Evolutionary conservation across 495 filamentous ascomycete species (phyloP).

Genomic region (Aspergillus campestris): DNA sequence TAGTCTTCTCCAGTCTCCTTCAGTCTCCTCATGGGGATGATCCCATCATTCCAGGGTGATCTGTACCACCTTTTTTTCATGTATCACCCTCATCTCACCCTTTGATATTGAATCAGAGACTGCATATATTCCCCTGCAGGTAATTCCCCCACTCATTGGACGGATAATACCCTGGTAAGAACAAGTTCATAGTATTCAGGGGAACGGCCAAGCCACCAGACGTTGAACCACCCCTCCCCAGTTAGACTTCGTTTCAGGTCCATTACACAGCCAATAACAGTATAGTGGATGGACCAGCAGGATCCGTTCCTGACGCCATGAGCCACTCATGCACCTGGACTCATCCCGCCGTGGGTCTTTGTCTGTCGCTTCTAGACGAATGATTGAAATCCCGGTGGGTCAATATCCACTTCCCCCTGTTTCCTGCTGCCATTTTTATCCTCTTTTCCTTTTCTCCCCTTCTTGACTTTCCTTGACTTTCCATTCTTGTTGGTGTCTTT

Average conservation of each 20-base stretch:
- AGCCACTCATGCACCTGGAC: conserved; percentile 1
- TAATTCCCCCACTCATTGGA: too few species aligned
- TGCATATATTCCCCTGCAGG: too few species aligned
- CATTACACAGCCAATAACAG: conserved; percentile 4
- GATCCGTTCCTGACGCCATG: conserved; percentile 15
- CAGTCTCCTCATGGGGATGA: too few species aligned
- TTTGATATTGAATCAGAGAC: too few species aligned
- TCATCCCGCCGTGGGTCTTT: conserved; percentile 10
- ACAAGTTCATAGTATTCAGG: conserved; percentile 5
- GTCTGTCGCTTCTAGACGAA: neutral
- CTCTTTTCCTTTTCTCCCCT: neutral
- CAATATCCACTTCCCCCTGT: conserved; percentile 1
- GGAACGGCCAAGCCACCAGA: conserved; percentile 7
- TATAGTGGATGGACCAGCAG: neutral
- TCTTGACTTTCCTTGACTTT: too few species aligned
- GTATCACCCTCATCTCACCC: too few species aligned
- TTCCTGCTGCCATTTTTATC: conserved; percentile 1
- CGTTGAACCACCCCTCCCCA: conserved; percentile 5
- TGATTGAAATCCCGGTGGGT: neutral
- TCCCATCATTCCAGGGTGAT: too few species aligned
- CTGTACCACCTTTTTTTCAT: too few species aligned
- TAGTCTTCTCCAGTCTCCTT: too few species aligned
- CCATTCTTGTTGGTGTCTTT: too few species aligned
- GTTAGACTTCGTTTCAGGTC: conserved; percentile 14
- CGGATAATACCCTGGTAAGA: too few species aligned